Evolutionary conservation across 495 filamentous ascomycete species (phyloP).

Genomic region (Massariosphaeria phaeospora): DNA sequence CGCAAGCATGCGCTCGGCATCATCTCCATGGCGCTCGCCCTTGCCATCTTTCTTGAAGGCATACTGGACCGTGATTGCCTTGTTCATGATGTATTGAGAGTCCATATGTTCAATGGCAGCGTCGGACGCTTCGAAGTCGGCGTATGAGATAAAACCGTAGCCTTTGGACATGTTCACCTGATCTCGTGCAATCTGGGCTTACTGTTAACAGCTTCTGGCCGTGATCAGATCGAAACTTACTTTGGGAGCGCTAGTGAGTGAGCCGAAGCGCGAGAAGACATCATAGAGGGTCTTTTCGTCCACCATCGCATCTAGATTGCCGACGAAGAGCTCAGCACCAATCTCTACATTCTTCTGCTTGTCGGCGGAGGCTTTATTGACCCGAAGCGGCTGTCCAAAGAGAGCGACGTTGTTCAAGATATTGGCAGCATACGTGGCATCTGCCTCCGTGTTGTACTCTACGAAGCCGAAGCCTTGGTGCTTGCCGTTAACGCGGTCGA

Average conservation of each 20-base stretch:
- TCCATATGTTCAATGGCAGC: constrained; percentile 90
- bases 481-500: constrained; percentile 91
- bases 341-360: constrained; percentile 96
- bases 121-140: constrained; percentile 91
- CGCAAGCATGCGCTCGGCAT: constrained; percentile 88
- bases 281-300: constrained; percentile 97
- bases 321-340: constrained; percentile 94
- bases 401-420: constrained; percentile 95
- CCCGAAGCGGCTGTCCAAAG: constrained; percentile 90
- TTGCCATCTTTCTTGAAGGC: constrained; percentile 99
- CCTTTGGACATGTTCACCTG: constrained; percentile 89
- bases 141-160: constrained; percentile 94
- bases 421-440: constrained; percentile 93
- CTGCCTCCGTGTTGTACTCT: constrained; percentile 92
- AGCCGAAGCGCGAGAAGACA: constrained; percentile 91
- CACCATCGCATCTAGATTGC: constrained; percentile 91
- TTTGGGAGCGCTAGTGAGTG: constrained; percentile 51
- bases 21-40: constrained; percentile 90
- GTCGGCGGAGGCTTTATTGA: constrained; percentile 95
- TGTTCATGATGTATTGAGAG: constrained; percentile 94
- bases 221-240: background rate
- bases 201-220: background rate
- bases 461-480: constrained; percentile 99
- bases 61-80: constrained; percentile 91
- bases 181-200: constrained; percentile 77